phyloP scores from a whole-genome alignment of 805 yeast species.

The Tetrapisispora fleetii region DNA sequence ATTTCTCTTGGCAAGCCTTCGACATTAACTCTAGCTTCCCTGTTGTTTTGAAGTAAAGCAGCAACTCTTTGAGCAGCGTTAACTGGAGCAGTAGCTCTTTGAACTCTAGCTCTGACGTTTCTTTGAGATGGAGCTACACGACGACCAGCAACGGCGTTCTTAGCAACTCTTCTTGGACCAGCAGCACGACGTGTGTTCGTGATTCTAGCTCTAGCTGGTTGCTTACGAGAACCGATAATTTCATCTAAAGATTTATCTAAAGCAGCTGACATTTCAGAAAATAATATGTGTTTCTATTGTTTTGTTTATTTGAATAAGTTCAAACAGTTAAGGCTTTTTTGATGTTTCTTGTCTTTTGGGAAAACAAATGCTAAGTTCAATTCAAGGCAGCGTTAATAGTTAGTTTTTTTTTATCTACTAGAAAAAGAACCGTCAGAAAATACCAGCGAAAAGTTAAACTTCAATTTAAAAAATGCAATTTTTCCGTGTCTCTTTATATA shows the following conservation, averaged over 20 bases:
- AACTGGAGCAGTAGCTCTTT: conserved; percentile 21
- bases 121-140: conserved; percentile 16
- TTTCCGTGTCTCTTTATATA: not conserved
- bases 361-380: not conserved
- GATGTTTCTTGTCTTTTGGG: not conserved
- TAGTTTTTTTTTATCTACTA: no score
- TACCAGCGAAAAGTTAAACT: no score
- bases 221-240: conserved; percentile 61
- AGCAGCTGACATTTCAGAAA: conserved; percentile 54
- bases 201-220: conserved; percentile 24
- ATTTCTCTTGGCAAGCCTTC: conserved; percentile 81
- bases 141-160: conserved; percentile 24
- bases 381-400: not conserved
- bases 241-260: conserved; percentile 93
- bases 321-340: not conserved
- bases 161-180: conserved; percentile 26
- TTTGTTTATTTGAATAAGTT: no score
- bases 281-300: not conserved
- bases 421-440: no score
- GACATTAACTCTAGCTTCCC: conserved; percentile 76
- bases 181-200: conserved; percentile 29
- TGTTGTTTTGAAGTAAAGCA: conserved; percentile 34
- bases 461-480: not conserved
- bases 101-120: conserved; percentile 10
- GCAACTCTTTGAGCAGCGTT: conserved; percentile 29